Evolutionary conservation across 2,329 filamentous ascomycete species (phyloP).

Genomic region (Diaporthe sp.): DNA sequence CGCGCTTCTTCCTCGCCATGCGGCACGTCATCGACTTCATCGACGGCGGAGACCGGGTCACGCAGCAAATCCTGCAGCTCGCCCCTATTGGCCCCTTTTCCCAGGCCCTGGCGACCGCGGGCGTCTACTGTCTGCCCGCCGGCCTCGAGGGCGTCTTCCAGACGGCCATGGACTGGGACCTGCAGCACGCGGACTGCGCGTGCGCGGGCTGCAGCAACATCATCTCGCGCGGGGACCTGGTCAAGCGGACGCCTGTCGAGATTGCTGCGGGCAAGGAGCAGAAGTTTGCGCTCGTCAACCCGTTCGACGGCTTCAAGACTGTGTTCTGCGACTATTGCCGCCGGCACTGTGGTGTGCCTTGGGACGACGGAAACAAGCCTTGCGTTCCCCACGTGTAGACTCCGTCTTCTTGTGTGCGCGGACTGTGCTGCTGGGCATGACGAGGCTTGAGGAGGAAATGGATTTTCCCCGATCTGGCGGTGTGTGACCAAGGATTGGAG

Average conservation of each 20-base stretch:
- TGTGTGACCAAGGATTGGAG: neutral
- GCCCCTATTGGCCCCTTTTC: neutral
- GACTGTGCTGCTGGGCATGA: neutral
- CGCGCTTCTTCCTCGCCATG: too few species aligned
- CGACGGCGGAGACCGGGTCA: neutral
- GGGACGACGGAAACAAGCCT: neutral
- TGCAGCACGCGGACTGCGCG: neutral
- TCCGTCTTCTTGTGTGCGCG: neutral
- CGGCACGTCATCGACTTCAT: neutral
- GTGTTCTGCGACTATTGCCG: constrained; percentile 11
- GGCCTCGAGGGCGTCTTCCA: neutral
- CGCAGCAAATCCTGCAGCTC: neutral
- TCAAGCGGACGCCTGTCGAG: neutral
- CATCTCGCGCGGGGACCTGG: neutral
- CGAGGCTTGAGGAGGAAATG: neutral
- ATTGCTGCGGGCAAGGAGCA: neutral
- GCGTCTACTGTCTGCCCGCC: neutral
- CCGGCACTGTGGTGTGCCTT: neutral
- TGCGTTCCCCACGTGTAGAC: neutral
- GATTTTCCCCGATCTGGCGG: neutral
- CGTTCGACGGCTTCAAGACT: constrained; percentile 3
- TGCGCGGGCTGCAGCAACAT: neutral
- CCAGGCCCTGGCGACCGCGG: neutral
- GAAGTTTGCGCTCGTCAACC: constrained; percentile 11
- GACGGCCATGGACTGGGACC: neutral